Evolutionary conservation across 768 basidiomycete species (phyloP).

Genomic region (Phallus indusiatus): DNA sequence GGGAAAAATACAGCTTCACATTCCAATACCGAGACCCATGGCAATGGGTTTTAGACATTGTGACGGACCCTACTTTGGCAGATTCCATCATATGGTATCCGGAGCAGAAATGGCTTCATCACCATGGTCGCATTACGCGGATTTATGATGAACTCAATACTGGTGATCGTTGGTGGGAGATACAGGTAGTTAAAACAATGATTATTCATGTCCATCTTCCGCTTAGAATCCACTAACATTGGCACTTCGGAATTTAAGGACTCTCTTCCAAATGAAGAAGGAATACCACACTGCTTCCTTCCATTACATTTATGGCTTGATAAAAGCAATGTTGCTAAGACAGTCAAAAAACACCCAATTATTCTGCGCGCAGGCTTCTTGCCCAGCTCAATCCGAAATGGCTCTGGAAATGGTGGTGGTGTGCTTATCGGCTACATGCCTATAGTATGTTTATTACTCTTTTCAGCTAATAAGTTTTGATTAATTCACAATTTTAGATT

Average conservation of each 20-base stretch:
- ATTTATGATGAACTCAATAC: slow-evolving; percentile 23
- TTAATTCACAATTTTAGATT: slow-evolving; percentile 12
- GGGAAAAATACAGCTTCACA: slow-evolving; percentile 10
- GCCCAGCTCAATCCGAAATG: slow-evolving; percentile 22
- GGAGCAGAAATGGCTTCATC: slow-evolving; percentile 18
- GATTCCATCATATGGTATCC: slow-evolving; percentile 15
- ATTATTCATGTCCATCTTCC: no score
- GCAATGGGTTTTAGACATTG: slow-evolving; percentile 16
- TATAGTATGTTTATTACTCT: slow-evolving; percentile 13
- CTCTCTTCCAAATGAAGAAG: slow-evolving; percentile 11
- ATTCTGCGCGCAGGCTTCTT: slow-evolving; percentile 20
- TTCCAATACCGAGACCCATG: slow-evolving; percentile 24
- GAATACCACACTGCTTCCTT: slow-evolving; percentile 18
- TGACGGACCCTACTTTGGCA: slow-evolving; percentile 17
- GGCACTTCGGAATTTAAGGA: no score
- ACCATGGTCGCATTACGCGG: not conserved
- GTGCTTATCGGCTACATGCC: slow-evolving; percentile 22
- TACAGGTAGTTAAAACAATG: slow-evolving; percentile 15
- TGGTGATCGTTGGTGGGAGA: slow-evolving; percentile 21
- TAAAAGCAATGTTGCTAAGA: slow-evolving; percentile 20
- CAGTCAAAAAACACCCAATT: slow-evolving; percentile 22
- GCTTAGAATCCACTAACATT: no score
- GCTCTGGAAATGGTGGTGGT: slow-evolving; percentile 26
- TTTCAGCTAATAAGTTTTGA: not conserved
- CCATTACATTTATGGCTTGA: slow-evolving; percentile 25